These are phyloP conservation scores for Candida pseudoglaebosa DNA, from an alignment of 805 yeast species.

Conservation along the genomic window DNA sequence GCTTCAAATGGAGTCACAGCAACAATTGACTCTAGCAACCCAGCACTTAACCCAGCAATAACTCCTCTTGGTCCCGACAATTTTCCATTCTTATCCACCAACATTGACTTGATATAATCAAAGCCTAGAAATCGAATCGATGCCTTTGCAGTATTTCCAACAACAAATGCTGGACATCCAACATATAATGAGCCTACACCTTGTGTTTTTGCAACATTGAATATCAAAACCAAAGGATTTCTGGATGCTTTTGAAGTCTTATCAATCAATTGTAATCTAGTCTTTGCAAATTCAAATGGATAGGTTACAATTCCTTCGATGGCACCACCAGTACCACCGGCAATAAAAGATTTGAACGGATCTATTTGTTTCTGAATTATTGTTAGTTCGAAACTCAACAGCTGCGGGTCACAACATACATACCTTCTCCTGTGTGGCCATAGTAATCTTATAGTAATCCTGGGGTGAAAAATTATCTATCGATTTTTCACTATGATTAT, in stretches of 20 bases:
- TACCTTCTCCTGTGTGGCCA: slow-evolving; percentile 3
- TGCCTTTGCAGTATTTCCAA: slow-evolving; percentile 95
- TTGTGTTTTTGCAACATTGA: slow-evolving; percentile 68
- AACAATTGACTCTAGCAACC: slow-evolving; percentile 81
- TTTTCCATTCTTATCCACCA: slow-evolving; percentile 82
- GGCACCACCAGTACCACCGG: slow-evolving; percentile 97
- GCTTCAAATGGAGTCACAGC: slow-evolving; percentile 98
- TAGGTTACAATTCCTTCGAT: slow-evolving; percentile 89
- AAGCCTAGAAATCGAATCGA: slow-evolving; percentile 93
- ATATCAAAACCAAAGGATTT: slow-evolving; percentile 80
- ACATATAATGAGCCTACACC: slow-evolving; percentile 80
- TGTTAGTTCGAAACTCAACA: slow-evolving; percentile 1
- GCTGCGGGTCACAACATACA: not conserved
- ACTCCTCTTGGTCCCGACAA: slow-evolving; percentile 89
- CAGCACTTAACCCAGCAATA: slow-evolving; percentile 97
- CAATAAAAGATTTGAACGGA: slow-evolving; percentile 79
- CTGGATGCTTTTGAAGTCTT: slow-evolving; percentile 62
- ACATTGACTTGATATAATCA: slow-evolving; percentile 73
- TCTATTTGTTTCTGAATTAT: slow-evolving; percentile 42
- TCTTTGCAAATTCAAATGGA: slow-evolving; percentile 96
- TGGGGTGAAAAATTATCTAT: not conserved
- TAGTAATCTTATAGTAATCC: not conserved
- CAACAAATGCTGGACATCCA: slow-evolving; percentile 95
- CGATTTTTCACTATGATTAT: not conserved
- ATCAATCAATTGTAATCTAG: slow-evolving; percentile 79